A percentile compares a stretch with the other conserved stretches of the same genome.
phyloP scores from a whole-genome alignment of 2,329 filamentous ascomycete genomes.

The Paecilomyces niveus region DNA sequence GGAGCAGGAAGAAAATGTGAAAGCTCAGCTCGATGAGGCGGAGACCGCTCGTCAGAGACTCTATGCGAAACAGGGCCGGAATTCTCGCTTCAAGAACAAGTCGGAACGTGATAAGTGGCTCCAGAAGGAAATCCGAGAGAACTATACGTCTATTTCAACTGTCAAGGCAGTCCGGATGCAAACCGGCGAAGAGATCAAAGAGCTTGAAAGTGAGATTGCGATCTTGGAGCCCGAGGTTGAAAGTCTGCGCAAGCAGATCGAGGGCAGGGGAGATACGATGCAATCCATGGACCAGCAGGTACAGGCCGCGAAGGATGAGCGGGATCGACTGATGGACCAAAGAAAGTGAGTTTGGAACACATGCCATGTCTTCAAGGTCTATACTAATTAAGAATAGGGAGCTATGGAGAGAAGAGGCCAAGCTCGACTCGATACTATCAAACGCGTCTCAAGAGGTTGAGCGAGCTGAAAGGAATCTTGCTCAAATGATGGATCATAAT shows the following conservation, averaged over 20 bases:
- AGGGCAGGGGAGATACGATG: constrained; percentile 70
- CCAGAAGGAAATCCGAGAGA: constrained; percentile 69
- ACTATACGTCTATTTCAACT: constrained; percentile 66
- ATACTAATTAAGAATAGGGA: constrained; percentile 33
- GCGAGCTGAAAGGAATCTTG: constrained; percentile 67
- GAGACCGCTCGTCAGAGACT: constrained; percentile 70
- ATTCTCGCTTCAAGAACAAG: constrained; percentile 80
- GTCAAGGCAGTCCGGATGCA: constrained; percentile 81
- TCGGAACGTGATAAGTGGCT: constrained; percentile 80
- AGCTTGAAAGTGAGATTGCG: constrained; percentile 64
- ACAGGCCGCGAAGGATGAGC: constrained; percentile 66
- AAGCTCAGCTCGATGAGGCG: constrained; percentile 65
- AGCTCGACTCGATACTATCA: constrained; percentile 67
- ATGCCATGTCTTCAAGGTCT: background rate
- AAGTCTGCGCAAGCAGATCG: constrained; percentile 62
- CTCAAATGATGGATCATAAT: constrained; percentile 80
- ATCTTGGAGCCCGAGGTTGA: constrained; percentile 67
- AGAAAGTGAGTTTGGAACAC: constrained; percentile 50
- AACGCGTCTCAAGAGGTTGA: constrained; percentile 72
- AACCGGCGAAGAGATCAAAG: constrained; percentile 71
- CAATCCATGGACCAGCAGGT: constrained; percentile 66
- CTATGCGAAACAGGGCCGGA: constrained; percentile 86
- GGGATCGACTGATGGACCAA: constrained; percentile 76
- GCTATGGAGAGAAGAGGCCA: constrained; percentile 83
- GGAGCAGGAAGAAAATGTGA: constrained; percentile 63